Evolutionary conservation across 139 green algal species (phyloP), one percentile per base, ranked within the genome.

Genomic region (Eudorina sp.): DNA sequence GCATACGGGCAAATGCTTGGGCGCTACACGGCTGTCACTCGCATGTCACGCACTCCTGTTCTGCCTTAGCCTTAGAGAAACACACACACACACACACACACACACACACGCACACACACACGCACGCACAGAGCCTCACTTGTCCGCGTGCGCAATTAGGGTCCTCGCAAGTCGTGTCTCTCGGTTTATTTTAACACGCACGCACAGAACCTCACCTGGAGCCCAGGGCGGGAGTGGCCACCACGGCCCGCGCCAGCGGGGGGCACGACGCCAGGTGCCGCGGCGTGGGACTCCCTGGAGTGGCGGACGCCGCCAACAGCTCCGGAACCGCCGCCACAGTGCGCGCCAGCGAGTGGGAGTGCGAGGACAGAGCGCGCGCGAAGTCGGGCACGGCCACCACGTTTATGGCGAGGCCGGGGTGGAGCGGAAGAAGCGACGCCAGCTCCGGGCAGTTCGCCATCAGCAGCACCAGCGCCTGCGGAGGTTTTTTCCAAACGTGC

Each of bases 291-390:
- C 43, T 25, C 9, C 43, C 43, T 3, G 41, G 41, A 1, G 14
- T 23, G 48, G 8, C 21, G 8, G 69, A 23, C 53, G 36, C 76
- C 34, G 11, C 53, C 31, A 41, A 7, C 19, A 84, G 76, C 51
- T 84, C 51, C 34, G 76, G 51, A 48, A 51, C 51, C 51, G 51
- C 76, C 51, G 76, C 76, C 76, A 70, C 51, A 2, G 51, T 18
- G 19, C 43, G 51, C 34, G 76, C 76, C 76, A 84, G 76, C 19
- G 45, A 29, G 13, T 41, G 29, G 3, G 29, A 29, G 13, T 9
- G 8, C 4, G 29, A 45, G 27, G 73, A 43, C 45, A 82, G 29
- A 27, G 46, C 73, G 29, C 45, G 9, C 13, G 45, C 7, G 45
- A 82, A 43, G 13, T 64, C 73, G 0, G 73, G 73, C 29, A 82